phyloP scores from a whole-genome alignment of 768 basidiomycete species.

The Gloeophyllum trabeum region DNA sequence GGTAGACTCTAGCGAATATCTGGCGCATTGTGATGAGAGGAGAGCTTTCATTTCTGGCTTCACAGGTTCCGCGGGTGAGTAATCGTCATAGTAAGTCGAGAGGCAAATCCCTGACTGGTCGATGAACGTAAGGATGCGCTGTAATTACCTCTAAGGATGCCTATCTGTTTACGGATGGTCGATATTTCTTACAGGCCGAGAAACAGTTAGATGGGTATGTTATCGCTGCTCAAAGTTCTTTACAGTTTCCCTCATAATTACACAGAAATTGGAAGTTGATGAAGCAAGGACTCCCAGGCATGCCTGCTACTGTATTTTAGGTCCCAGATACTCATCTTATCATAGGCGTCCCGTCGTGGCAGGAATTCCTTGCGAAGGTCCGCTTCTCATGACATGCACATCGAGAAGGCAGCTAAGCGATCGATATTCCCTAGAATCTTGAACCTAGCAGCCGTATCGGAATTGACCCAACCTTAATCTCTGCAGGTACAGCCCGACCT shows the following conservation, averaged over 20 bases:
- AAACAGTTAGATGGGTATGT: slow-evolving; percentile 73
- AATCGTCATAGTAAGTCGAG: neutral
- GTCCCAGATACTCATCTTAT: slow-evolving; percentile 7
- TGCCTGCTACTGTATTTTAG: slow-evolving; percentile 10
- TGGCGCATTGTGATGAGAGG: slow-evolving; percentile 73
- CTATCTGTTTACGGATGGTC: slow-evolving; percentile 86
- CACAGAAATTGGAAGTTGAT: slow-evolving; percentile 84
- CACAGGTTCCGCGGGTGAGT: slow-evolving; percentile 81
- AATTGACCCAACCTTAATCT: slow-evolving; percentile 70
- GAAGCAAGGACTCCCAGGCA: slow-evolving; percentile 83
- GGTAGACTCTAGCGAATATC: slow-evolving; percentile 82
- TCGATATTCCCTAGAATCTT: slow-evolving; percentile 34
- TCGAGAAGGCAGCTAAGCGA: neutral
- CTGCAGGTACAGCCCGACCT: slow-evolving; percentile 34
- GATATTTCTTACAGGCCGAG: slow-evolving; percentile 89
- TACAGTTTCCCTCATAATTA: neutral
- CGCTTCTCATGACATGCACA: neutral
- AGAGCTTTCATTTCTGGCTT: slow-evolving; percentile 90
- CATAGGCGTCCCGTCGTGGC: slow-evolving; percentile 82
- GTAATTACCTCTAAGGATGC: slow-evolving; percentile 63
- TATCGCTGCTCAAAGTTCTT: neutral
- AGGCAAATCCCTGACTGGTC: neutral
- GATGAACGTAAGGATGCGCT: slow-evolving; percentile 46
- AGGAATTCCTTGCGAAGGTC: slow-evolving; percentile 74
- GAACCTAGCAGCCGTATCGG: slow-evolving; percentile 57